A percentile compares a stretch with the other conserved stretches of the same genome.
Evolutionary conservation across 2,329 filamentous ascomycete species (phyloP).

Genomic region (Drechslerella dactyloides): DNA sequence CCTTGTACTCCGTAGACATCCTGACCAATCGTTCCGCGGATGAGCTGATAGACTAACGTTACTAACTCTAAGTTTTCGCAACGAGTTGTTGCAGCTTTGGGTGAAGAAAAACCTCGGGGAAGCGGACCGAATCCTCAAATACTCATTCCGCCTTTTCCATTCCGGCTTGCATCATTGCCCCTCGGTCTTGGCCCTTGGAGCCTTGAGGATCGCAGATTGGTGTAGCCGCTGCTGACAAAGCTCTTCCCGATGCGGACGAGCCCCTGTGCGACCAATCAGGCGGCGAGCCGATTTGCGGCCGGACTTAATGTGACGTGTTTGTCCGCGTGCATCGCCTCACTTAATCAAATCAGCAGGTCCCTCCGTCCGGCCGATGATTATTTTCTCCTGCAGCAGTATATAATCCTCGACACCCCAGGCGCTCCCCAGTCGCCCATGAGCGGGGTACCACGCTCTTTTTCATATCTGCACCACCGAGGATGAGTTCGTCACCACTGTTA

Average conservation of each 20-base stretch:
- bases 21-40: too few relatives aligned
- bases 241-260: conserved; percentile 11
- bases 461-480: conserved; percentile 3
- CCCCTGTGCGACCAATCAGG: conserved; percentile 23
- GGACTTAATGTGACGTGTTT: conserved; percentile 48
- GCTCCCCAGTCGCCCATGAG: conserved; percentile 10
- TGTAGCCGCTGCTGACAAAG: not conserved
- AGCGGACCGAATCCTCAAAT: too few relatives aligned
- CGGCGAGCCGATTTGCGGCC: conserved; percentile 15
- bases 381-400: not conserved
- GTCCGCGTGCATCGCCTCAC: conserved; percentile 24
- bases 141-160: too few relatives aligned
- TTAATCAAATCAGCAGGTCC: conserved; percentile 36
- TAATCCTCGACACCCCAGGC: conserved; percentile 6
- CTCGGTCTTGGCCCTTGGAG: too few relatives aligned
- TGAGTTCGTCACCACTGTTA: conserved; percentile 41
- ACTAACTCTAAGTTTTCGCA: too few relatives aligned
- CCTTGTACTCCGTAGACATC: too few relatives aligned
- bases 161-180: too few relatives aligned
- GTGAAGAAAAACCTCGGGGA: too few relatives aligned
- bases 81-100: too few relatives aligned
- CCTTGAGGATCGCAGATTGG: too few relatives aligned
- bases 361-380: conserved; percentile 4
- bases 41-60: too few relatives aligned
- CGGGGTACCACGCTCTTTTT: not conserved